Base-by-base conservation (phyloP, 192 early-diverging fungal genomes). In the Lunasporangiospora selenospora region DNA sequence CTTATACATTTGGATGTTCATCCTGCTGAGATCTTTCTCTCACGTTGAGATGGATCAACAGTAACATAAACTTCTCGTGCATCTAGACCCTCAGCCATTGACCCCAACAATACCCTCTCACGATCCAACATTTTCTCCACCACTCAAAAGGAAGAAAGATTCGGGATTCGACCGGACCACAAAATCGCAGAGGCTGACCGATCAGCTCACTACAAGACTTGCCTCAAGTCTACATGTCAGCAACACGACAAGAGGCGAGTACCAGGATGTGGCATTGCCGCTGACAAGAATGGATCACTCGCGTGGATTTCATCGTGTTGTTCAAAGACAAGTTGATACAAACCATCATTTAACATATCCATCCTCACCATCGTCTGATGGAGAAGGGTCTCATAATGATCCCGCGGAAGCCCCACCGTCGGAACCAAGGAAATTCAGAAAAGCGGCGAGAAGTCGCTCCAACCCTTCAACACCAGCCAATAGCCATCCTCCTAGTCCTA, bases 131-230 rank as follows among this genome's bases (percentile, higher is more conserved):
- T 73, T 73, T 16, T 73, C 69, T 2, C 55, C 69, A 15, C 69
- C 69, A 32, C 49, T 73, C 8, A 73, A 73, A 13, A 59, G 69
- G 18, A 73, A 73, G 32, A 73, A 73, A 11, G 69, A 73, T 6
- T 43, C 60, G 6, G 19, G 49, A 0, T 73, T 49, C 0, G 69
- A 73, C 29, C 60, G 59, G 16, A 73, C 18, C 46, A 63, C 40
- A 2, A 73, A 73, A 27, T 58, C 69, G 11, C 69, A 73, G 16
- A 59, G 69, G 21, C 51, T 73, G 55, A 62, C 69, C 3, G 69
- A 73, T 26, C 69, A 73, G 26, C 53, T 73, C 7, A 62, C 69
- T 27, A 45, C 58, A 5, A 53, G 60, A 32, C 55, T 73, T 21
- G 69, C 69, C n/a, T 37, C 69, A 21, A 63, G 46, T n/a, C 58